These are phyloP conservation scores for Fusarium piperis DNA, from an alignment of 2,329 filamentous ascomycete genomes.

Conservation along the genomic window DNA sequence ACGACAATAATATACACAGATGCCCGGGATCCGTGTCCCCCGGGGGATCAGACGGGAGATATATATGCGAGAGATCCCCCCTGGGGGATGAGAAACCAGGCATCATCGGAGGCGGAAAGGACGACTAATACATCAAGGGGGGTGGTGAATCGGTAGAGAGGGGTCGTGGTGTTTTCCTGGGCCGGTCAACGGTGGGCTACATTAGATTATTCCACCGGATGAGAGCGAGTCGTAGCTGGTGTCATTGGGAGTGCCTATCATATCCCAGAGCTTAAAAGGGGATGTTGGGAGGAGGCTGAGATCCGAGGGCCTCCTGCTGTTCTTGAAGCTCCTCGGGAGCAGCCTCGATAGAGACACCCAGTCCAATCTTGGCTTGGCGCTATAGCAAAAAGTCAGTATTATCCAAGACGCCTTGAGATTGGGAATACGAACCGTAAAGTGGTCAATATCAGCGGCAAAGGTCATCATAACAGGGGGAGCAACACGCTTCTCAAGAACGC, in stretches of 20 bases:
- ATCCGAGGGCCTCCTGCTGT: conserved; percentile 73
- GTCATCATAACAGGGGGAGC: conserved; percentile 92
- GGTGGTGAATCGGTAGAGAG: conserved; percentile 22
- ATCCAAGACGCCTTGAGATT: neutral
- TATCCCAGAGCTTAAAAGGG: conserved; percentile 64
- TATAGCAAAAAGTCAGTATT: conserved; percentile 51
- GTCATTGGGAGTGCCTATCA: conserved; percentile 24
- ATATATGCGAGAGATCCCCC: conserved; percentile 14
- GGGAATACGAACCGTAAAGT: conserved; percentile 79
- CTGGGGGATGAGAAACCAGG: neutral
- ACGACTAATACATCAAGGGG: conserved; percentile 44
- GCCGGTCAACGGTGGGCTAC: conserved; percentile 38
- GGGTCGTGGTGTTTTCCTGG: conserved; percentile 31
- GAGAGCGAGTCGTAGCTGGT: conserved; percentile 30
- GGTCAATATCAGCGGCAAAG: conserved; percentile 96
- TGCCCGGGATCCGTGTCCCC: conserved; percentile 9
- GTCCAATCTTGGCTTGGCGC: conserved; percentile 94
- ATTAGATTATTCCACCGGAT: conserved; percentile 42
- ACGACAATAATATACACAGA: conserved; percentile 45
- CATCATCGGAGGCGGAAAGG: conserved; percentile 38
- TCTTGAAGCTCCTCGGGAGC: conserved; percentile 87
- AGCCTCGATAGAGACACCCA: conserved; percentile 92
- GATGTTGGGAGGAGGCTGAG: conserved; percentile 65
- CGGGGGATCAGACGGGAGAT: conserved; percentile 10
- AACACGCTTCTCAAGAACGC: conserved; percentile 93